phyloP scores from a whole-genome alignment of 2,329 filamentous ascomycete genomes.

The Talaromyces verruculosus region DNA sequence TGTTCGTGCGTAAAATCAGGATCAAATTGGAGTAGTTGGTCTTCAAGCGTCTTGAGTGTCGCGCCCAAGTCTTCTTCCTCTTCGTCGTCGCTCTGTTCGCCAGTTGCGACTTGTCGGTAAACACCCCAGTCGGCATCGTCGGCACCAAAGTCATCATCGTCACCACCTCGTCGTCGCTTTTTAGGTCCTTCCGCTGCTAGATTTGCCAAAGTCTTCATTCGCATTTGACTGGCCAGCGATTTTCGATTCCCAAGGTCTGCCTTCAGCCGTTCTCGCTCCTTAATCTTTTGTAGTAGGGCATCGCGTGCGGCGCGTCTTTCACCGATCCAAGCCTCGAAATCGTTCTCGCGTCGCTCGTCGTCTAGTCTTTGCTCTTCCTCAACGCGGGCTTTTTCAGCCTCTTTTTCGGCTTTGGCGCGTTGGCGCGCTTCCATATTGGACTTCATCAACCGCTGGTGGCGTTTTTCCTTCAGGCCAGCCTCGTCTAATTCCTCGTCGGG shows the following conservation, averaged over 20 bases:
- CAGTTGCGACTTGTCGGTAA: conserved; percentile 87
- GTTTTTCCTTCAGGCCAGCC: conserved; percentile 84
- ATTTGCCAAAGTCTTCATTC: conserved; percentile 97
- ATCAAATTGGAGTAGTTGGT: conserved; percentile 82
- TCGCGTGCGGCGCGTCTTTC: conserved; percentile 74
- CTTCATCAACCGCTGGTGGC: conserved; percentile 88
- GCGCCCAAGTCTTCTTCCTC: conserved; percentile 84
- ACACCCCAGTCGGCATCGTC: conserved; percentile 98
- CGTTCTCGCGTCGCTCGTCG: conserved; percentile 75
- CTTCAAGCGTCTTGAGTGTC: conserved; percentile 73
- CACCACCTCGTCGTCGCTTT: conserved; percentile 82
- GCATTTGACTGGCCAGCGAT: conserved; percentile 90
- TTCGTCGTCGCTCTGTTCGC: conserved; percentile 76
- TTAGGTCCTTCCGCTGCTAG: conserved; percentile 83
- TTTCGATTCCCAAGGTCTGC: conserved; percentile 95
- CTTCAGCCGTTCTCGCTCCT: conserved; percentile 88
- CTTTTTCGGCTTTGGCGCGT: conserved; percentile 94
- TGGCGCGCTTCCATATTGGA: conserved; percentile 90
- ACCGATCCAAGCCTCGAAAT: conserved; percentile 83
- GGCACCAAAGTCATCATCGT: conserved; percentile 94
- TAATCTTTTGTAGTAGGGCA: conserved; percentile 76
- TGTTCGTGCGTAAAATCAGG: conserved; percentile 87
- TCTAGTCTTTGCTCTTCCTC: conserved; percentile 83
- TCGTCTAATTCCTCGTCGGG: conserved; percentile 94
- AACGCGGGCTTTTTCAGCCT: conserved; percentile 79